Evolutionary conservation across 768 basidiomycete species (phyloP), one percentile per base, ranked within the genome.

Genomic region (Leucosporidium creatinivorum): DNA sequence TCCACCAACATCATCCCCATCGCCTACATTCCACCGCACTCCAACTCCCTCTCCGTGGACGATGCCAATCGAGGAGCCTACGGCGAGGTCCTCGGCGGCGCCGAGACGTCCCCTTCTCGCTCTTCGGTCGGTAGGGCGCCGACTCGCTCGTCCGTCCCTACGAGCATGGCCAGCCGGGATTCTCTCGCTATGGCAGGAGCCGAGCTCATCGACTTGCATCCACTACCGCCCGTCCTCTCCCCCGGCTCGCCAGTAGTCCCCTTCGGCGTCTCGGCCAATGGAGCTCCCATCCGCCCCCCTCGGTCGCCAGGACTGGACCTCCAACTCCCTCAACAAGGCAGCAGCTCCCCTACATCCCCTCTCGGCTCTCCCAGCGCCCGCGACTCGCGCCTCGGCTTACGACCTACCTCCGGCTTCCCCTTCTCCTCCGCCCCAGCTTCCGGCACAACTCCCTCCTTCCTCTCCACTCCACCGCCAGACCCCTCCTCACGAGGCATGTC

Each of bases 1-100:
- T 74, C 73, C 9, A 76, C 75, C 39, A 74, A 73, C 63, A 72
- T 75, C 54, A 76, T 76, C 50, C 75, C 75, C 15, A 76, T 76
- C 65, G 75, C 75, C 59, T 76, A 76, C 66, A 75, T 75, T 33
- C 75, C 75, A 23, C 72, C 75, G 3, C 75, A 76, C 58, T 69
- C 73, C 5, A 68, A 68, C 26, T 72, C 70, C 18, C 19, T 69
- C 15, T 66, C 73, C 12, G 60, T 72, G 51, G 70, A 67, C 17
- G 74, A 75, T 56, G 65, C 56, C 0, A 58, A 63, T 28, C 58
- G 73, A 0, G 57, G 69, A 17, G 49, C 63, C 7, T 67, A 59
- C 52, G 70, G 66, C 52, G 58, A 71, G 54, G 6, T 28, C 6
- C 39, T 26, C 48, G 17, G 23, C 48, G 17, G 23, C 25, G 50